A percentile compares a stretch with the other conserved stretches of the same genome.
phyloP scores from a whole-genome alignment of 257 asterid genomes.

The Nicotiana sylvestris region DNA sequence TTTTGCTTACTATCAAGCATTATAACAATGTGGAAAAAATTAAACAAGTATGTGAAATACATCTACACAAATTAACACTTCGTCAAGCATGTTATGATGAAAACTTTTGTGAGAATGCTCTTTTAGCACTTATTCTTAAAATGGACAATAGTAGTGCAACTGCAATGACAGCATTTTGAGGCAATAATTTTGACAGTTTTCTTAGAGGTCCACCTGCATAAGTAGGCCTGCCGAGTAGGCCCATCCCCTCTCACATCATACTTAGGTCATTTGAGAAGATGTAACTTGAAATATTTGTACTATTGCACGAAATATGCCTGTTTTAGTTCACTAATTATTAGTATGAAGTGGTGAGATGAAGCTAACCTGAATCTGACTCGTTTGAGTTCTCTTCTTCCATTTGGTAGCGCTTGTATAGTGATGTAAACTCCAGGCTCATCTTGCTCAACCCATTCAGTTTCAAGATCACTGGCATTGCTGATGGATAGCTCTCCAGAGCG shows the following conservation, averaged over 20 bases:
- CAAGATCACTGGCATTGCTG: constrained; percentile 88
- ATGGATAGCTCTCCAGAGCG: constrained; percentile 76
- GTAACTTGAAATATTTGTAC: not conserved
- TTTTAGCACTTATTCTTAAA: not conserved
- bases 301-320: not conserved
- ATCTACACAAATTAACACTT: not conserved
- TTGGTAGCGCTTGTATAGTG: constrained; percentile 79
- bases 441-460: constrained; percentile 91
- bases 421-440: constrained; percentile 95
- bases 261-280: not conserved
- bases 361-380: constrained; percentile 94
- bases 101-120: not conserved
- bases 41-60: not conserved
- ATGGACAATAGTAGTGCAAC: not conserved
- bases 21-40: not conserved
- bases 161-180: not conserved
- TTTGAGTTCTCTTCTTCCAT: constrained; percentile 83
- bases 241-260: not conserved
- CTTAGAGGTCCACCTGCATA: not conserved
- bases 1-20: not conserved
- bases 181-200: not conserved
- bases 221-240: not conserved
- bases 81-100: not conserved
- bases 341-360: not conserved
- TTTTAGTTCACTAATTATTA: not conserved